Evolutionary conservation across 2,329 filamentous ascomycete genomes (phyloP).

Genomic region (Penicillium sp.): DNA sequence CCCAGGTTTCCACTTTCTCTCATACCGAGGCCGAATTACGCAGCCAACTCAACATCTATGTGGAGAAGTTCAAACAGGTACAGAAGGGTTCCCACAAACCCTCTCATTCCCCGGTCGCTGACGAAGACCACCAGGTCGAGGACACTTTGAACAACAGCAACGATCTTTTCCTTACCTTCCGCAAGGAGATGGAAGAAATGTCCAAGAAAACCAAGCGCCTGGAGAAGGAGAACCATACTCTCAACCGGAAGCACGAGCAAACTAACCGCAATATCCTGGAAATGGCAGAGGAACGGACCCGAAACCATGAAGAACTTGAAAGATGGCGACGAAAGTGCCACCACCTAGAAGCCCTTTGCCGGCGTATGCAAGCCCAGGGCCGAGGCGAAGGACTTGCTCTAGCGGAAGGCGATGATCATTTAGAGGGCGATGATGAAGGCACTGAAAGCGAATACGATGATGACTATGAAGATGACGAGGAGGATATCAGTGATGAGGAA

Average conservation of each 20-base stretch:
- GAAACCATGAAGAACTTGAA: conserved; percentile 72
- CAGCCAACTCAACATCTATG: conserved; percentile 95
- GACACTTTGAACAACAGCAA: conserved; percentile 98
- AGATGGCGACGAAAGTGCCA: conserved; percentile 80
- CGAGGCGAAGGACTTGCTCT: conserved; percentile 68
- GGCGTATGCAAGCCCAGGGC: conserved; percentile 93
- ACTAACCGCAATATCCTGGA: conserved; percentile 93
- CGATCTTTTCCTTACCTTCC: conserved; percentile 92
- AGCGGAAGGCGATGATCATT: conserved; percentile 49
- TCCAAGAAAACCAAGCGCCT: conserved; percentile 97
- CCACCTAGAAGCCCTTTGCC: conserved; percentile 90
- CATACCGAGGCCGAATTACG: conserved; percentile 92
- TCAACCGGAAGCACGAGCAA: conserved; percentile 89
- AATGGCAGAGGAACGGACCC: conserved; percentile 90
- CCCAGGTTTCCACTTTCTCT: conserved; percentile 90
- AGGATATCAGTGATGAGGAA: conserved; percentile 58
- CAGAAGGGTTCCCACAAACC: conserved; percentile 30
- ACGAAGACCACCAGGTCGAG: conserved; percentile 71
- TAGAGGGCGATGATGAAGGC: conserved; percentile 50
- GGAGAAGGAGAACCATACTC: conserved; percentile 90
- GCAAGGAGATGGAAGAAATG: conserved; percentile 99
- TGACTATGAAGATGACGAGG: conserved; percentile 61
- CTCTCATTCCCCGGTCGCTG: conserved; percentile 39
- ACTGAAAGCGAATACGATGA: conserved; percentile 53
- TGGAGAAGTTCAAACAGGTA: conserved; percentile 99